phyloP scores from a whole-genome alignment of 495 filamentous ascomycete genomes.

The Podospora pseudoanserina region DNA sequence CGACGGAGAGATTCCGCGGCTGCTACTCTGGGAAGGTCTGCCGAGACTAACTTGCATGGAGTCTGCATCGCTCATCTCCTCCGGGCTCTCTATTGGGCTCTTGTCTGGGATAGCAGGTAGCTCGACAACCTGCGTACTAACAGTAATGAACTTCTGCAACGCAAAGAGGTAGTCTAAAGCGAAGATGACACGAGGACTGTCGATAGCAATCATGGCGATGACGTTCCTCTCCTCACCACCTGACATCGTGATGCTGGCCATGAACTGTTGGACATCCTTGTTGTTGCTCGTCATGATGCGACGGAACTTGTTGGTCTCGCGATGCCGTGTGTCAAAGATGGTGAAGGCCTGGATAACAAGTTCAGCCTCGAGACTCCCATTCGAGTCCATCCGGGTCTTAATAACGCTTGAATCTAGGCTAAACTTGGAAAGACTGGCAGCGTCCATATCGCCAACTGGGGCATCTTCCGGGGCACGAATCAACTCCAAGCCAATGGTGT shows the following conservation, averaged over 20 bases:
- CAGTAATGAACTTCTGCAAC: constrained; percentile 73
- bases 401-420: constrained; percentile 87
- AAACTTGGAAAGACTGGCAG: constrained; percentile 85
- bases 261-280: constrained; percentile 90
- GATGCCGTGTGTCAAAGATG: constrained; percentile 80
- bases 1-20: constrained; percentile 11
- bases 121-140: constrained; percentile 58
- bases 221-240: constrained; percentile 77
- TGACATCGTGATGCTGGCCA: constrained; percentile 93
- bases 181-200: constrained; percentile 92
- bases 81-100: constrained; percentile 56
- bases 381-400: constrained; percentile 91
- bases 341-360: constrained; percentile 92
- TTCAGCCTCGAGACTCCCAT: constrained; percentile 89
- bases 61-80: constrained; percentile 57
- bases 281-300: constrained; percentile 98
- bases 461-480: constrained; percentile 69
- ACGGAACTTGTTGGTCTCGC: constrained; percentile 89
- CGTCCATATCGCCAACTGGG: constrained; percentile 72
- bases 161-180: constrained; percentile 93
- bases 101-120: constrained; percentile 48
- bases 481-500: constrained; percentile 81
- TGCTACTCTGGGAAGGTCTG: constrained; percentile 28
- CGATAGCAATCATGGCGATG: constrained; percentile 89
- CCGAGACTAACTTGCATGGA: constrained; percentile 40